Conservation (phyloP, 306 rosid species). For the Astragalus membranaceus region DNA sequence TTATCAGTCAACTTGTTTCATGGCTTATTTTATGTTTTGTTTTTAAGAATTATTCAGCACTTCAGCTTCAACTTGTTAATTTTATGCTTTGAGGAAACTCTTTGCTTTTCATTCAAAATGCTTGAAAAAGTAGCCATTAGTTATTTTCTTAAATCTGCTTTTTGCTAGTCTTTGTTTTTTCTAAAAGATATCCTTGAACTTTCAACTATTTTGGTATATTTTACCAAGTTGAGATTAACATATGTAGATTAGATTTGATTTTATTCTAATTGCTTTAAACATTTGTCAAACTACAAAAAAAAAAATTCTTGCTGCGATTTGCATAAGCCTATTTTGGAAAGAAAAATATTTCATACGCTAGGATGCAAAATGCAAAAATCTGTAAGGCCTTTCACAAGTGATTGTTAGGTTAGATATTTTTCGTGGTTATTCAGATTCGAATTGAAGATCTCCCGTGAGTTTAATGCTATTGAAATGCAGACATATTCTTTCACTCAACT, state of each 20-base stretch:
- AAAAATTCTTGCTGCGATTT: neutral
- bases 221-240: neutral
- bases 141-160: neutral
- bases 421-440: too few relatives aligned
- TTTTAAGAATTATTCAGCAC: neutral
- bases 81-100: neutral
- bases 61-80: neutral
- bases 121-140: neutral
- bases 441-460: too few relatives aligned
- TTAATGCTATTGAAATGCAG: slow-evolving; percentile 19
- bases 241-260: neutral
- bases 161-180: neutral
- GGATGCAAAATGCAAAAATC: too few relatives aligned
- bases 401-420: too few relatives aligned
- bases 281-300: slow-evolving; percentile 2
- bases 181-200: neutral
- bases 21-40: slow-evolving; percentile 1
- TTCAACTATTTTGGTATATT: neutral
- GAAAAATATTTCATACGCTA: neutral
- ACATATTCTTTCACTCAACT: neutral
- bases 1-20: neutral
- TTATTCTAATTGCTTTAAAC: slow-evolving; percentile 10
- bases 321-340: neutral
- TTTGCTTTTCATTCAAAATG: slow-evolving; percentile 11
- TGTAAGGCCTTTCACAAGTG: too few relatives aligned